Evolutionary conservation across 495 filamentous ascomycete species (phyloP), one percentile per base, ranked within the genome.

Genomic region (Cudoniella acicularis): DNA sequence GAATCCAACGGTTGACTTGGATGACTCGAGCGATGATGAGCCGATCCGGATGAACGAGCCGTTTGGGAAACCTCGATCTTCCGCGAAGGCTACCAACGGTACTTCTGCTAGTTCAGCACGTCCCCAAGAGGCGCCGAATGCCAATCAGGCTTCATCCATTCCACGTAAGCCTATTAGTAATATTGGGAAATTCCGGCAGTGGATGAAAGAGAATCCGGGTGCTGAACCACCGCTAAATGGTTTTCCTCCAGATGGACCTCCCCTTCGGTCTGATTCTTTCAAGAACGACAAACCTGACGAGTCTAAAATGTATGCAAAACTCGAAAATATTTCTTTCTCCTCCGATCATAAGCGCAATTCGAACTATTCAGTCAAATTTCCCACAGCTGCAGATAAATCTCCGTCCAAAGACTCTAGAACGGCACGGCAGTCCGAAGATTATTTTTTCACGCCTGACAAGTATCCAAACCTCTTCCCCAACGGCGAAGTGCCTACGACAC

Each of bases 271-370:
- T 48, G 53, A 49, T 25, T 53, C 57, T 23, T 26, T 57, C 52
- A 60, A 66, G 9, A 36, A 47, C n/a, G 42, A 56, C 20, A 21
- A 49, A 40, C 49, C 40, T n/a, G 30, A 45, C 22, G 62, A 64
- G 21, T 66, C 73, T 48, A 69, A 72, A 72, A 69, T 72, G 74
- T 77, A 77, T 69, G 73, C 61, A 20, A 58, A 47, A 51, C 43
- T 61, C 27, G 52, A 16, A 41, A 11, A 52, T 46, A 27, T 27
- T 27, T 54, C 43, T 21, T 16, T 43, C 36, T 46, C 11, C 6
- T 46, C 43, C 43, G 45, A 48, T 18, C 9, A 20, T 8, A 13
- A 11, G 10, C 45, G 18, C 10, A 48, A 18, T 61, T 26, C 21
- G 17, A 24, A 23, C 20, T 21, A 24, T 54, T 59, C 43, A 21